Evolutionary conservation across 148 eudicot genomes (phyloP).

Genomic region (Silene conica): DNA sequence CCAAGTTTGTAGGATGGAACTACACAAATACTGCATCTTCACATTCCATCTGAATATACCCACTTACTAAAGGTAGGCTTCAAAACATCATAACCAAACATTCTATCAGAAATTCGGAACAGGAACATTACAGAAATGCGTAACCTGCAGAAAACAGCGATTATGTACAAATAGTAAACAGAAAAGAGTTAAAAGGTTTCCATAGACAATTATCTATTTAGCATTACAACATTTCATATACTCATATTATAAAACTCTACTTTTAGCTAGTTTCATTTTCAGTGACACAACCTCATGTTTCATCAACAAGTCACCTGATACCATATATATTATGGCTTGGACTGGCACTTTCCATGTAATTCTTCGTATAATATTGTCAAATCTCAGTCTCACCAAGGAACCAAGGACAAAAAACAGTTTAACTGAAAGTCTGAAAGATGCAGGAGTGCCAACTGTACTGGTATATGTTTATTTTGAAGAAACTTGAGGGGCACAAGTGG

Average conservation of each 20-base stretch:
- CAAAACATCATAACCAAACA: too few relatives aligned
- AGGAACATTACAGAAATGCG: too few relatives aligned
- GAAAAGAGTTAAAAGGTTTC: background rate
- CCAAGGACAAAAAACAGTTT: background rate
- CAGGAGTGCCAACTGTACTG: background rate
- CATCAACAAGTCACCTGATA: conserved; percentile 63
- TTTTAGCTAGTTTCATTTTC: conserved; percentile 17
- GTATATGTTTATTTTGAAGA: conserved; percentile 38
- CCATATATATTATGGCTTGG: conserved; percentile 68
- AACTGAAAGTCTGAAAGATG: background rate
- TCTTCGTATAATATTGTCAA: conserved; percentile 17
- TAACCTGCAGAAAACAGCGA: too few relatives aligned
- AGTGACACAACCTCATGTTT: conserved; percentile 20
- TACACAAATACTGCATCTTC: too few relatives aligned
- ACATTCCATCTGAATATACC: too few relatives aligned
- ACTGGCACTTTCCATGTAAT: conserved; percentile 47
- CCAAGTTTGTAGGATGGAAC: too few relatives aligned
- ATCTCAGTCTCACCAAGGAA: conserved; percentile 11
- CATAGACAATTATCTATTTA: conserved; percentile 11
- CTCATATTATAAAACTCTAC: background rate
- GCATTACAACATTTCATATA: background rate
- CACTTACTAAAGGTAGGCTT: too few relatives aligned
- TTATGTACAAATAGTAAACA: too few relatives aligned
- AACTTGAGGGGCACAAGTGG: conserved; percentile 54
- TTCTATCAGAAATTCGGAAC: too few relatives aligned